Evolutionary conservation across 1,284 basidiomycete species (phyloP).

Genomic region (Megacollybia platyphylla): DNA sequence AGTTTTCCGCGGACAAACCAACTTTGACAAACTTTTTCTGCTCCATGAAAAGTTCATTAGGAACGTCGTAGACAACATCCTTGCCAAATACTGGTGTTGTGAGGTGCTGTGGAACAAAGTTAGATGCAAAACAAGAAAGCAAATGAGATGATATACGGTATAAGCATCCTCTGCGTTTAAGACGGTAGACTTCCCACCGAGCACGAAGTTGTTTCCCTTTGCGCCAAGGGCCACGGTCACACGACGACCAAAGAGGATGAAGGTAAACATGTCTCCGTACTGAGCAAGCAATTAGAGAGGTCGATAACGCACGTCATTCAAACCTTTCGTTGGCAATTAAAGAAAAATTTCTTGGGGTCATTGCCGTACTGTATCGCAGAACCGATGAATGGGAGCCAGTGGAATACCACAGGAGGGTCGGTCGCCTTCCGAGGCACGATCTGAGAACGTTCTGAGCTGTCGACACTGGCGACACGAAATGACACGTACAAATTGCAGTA

Average conservation of each 20-base stretch:
- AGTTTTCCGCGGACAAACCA: conserved; percentile 85
- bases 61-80: conserved; percentile 95
- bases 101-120: conserved; percentile 43
- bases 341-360: conserved; percentile 76
- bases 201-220: conserved; percentile 87
- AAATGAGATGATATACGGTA: conserved; percentile 41
- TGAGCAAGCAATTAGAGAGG: conserved; percentile 12
- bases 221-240: conserved; percentile 88
- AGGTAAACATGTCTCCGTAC: conserved; percentile 84
- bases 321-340: conserved; percentile 75
- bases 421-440: conserved; percentile 40
- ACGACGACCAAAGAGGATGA: conserved; percentile 77
- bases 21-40: conserved; percentile 97
- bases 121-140: conserved; percentile 6
- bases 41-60: conserved; percentile 96
- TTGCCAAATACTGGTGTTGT: conserved; percentile 93
- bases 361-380: conserved; percentile 71
- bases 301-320: conserved; percentile 9
- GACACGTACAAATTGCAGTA: conserved; percentile 25
- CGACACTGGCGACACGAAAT: neutral
- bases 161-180: conserved; percentile 97
- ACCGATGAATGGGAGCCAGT: conserved; percentile 72
- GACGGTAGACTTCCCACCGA: conserved; percentile 86
- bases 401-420: conserved; percentile 71
- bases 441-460: conserved; percentile 12